These are phyloP conservation scores for Lojkania enalia DNA, from an alignment of 2,329 filamentous ascomycete genomes.

Conservation along the genomic window DNA sequence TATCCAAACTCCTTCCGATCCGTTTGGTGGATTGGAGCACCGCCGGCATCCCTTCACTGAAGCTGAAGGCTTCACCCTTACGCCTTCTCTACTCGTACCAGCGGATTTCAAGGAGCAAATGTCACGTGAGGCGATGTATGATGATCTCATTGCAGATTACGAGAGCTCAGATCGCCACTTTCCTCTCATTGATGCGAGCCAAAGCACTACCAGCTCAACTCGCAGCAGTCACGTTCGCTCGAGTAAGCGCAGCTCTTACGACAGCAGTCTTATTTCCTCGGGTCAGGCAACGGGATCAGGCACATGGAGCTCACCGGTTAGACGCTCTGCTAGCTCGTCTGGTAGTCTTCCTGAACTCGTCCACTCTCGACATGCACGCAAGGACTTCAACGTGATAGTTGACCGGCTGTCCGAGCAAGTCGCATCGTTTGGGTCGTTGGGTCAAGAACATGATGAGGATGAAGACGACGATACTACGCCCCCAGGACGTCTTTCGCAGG, in stretches of 20 bases:
- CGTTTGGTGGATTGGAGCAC: slow-evolving; percentile 17
- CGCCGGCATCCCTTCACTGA: slow-evolving; percentile 16
- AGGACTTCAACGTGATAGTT: slow-evolving; percentile 34
- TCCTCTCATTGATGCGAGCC: slow-evolving; percentile 47
- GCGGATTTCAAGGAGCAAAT: slow-evolving; percentile 39
- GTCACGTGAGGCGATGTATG: slow-evolving; percentile 39
- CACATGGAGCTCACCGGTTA: slow-evolving; percentile 39
- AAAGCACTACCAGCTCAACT: slow-evolving; percentile 46
- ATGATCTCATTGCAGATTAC: slow-evolving; percentile 47
- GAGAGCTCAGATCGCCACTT: slow-evolving; percentile 53
- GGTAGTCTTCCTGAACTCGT: slow-evolving; percentile 46
- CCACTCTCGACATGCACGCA: slow-evolving; percentile 38
- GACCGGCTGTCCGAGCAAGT: slow-evolving; percentile 41
- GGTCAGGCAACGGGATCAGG: slow-evolving; percentile 32
- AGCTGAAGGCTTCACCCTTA: slow-evolving; percentile 42
- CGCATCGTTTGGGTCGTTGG: slow-evolving; percentile 27
- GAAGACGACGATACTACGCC: slow-evolving; percentile 36
- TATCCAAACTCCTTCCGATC: slow-evolving; percentile 34
- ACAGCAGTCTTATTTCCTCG: slow-evolving; percentile 57
- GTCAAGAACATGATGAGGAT: slow-evolving; percentile 24
- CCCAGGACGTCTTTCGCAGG: slow-evolving; percentile 28
- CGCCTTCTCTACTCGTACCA: slow-evolving; percentile 41
- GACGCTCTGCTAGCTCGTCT: slow-evolving; percentile 43
- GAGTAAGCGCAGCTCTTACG: slow-evolving; percentile 61
- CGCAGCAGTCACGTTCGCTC: slow-evolving; percentile 56